Conservation (phyloP, 495 filamentous ascomycete genomes). For the Hypomontagnella monticulosa region DNA sequence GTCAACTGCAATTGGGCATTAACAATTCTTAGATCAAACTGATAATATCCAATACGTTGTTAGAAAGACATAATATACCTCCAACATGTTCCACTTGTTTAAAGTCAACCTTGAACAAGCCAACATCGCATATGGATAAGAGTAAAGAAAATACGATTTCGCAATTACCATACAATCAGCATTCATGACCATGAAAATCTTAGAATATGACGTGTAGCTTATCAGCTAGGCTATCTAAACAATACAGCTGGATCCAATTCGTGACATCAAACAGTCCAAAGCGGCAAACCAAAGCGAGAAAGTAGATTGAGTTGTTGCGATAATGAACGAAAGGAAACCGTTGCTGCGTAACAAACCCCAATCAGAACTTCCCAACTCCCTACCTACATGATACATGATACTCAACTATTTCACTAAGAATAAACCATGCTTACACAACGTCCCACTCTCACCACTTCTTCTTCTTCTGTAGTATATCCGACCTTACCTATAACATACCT, state of each 20-base stretch:
- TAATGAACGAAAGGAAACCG: neutral
- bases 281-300: neutral
- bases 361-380: neutral
- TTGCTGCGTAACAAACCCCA: neutral
- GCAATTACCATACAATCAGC: neutral
- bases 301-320: neutral
- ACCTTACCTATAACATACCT: neutral
- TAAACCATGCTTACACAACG: too few species aligned
- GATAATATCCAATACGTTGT: slow-evolving; percentile 6
- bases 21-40: neutral
- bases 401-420: too few species aligned
- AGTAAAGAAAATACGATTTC: slow-evolving; percentile 5
- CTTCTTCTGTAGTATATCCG: slow-evolving; percentile 1
- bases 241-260: neutral
- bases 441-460: neutral
- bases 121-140: neutral
- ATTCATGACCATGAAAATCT: neutral
- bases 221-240: too few species aligned
- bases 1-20: neutral
- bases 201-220: neutral
- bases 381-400: slow-evolving; percentile 2
- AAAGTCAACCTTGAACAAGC: slow-evolving; percentile 2
- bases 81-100: neutral
- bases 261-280: neutral
- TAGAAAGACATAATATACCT: neutral